A percentile compares a stretch with the other conserved stretches of the same genome.
phyloP scores from a whole-genome alignment of 257 asterid genomes.

The Lantana camara region DNA sequence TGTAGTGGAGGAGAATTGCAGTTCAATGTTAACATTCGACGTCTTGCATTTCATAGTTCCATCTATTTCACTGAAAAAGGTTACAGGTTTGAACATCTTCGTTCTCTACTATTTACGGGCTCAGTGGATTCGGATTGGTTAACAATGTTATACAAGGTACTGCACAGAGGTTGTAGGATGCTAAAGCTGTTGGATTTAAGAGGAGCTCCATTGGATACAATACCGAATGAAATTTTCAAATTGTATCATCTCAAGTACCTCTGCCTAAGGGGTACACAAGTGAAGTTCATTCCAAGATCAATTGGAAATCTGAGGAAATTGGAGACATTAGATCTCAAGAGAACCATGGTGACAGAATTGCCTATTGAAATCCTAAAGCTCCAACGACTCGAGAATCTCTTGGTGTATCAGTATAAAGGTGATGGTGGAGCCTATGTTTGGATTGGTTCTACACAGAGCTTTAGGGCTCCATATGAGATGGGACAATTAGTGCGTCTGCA shows the following conservation, averaged over 20 bases:
- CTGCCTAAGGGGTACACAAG: too few relatives aligned
- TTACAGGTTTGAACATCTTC: background rate
- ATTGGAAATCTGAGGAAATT: too few relatives aligned
- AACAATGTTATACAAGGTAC: background rate
- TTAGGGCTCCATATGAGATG: background rate
- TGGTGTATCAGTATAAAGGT: background rate
- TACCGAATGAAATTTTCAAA: too few relatives aligned
- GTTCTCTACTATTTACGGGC: slow-evolving; percentile 16
- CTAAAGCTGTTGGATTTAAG: background rate
- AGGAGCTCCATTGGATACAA: background rate
- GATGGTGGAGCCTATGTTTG: too few relatives aligned
- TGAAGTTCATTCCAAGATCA: too few relatives aligned
- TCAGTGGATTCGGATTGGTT: background rate
- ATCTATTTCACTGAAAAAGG: background rate
- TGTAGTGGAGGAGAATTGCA: background rate
- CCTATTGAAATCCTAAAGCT: slow-evolving; percentile 24
- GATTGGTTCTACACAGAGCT: background rate
- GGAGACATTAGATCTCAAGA: too few relatives aligned
- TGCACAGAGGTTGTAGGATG: background rate
- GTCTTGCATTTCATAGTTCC: background rate
- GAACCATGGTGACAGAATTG: too few relatives aligned
- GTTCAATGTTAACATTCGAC: background rate
- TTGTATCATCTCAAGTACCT: too few relatives aligned
- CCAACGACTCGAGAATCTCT: slow-evolving; percentile 11
- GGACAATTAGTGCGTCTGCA: slow-evolving; percentile 1